These are phyloP conservation scores for Neoscytalidium dimidiatum DNA, from an alignment of 2,329 filamentous ascomycete species.

Conservation along the genomic window DNA sequence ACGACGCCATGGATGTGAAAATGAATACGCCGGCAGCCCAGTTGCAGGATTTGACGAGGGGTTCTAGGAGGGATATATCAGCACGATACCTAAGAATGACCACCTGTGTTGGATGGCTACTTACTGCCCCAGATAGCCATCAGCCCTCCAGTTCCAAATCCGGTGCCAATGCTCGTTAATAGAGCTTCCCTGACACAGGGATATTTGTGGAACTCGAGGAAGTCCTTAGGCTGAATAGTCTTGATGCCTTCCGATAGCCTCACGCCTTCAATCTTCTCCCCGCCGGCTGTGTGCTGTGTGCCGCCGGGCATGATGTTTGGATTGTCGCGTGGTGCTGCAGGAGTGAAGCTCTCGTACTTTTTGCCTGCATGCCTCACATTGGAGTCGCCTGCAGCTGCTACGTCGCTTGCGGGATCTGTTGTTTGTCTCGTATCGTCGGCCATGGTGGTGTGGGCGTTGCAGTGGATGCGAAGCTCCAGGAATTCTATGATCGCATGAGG, in stretches of 20 bases:
- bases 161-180: conserved; percentile 78
- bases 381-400: background rate
- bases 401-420: background rate
- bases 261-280: conserved; percentile 43
- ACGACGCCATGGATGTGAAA: conserved; percentile 68
- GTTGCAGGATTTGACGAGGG: conserved; percentile 70
- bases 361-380: conserved; percentile 1
- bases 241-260: conserved; percentile 61
- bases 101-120: conserved; percentile 26
- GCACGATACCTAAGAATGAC: conserved; percentile 20
- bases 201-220: conserved; percentile 70
- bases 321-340: conserved; percentile 39
- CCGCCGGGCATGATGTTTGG: conserved; percentile 59
- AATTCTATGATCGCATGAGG: conserved; percentile 23
- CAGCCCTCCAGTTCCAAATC: conserved; percentile 73
- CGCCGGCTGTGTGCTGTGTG: conserved; percentile 62
- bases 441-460: conserved; percentile 35
- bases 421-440: conserved; percentile 47
- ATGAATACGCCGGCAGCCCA: conserved; percentile 83
- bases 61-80: conserved; percentile 45
- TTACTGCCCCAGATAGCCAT: conserved; percentile 75
- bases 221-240: conserved; percentile 68
- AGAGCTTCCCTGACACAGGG: conserved; percentile 85
- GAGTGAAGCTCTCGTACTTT: conserved; percentile 3
- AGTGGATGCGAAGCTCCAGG: conserved; percentile 19